Conservation (phyloP, 2,329 filamentous ascomycete species). For the Fusarium sp. region DNA sequence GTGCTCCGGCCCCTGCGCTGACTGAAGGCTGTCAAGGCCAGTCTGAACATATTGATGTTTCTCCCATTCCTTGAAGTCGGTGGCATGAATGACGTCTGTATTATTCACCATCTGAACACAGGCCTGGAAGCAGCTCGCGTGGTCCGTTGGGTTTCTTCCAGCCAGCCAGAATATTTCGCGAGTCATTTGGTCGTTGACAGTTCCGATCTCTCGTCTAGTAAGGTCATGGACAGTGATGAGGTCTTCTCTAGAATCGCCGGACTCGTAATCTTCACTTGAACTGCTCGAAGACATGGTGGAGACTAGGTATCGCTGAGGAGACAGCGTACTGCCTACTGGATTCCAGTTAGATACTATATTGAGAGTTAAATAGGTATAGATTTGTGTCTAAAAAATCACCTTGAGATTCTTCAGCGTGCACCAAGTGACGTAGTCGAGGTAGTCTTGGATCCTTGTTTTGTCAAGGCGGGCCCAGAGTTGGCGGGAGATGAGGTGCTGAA, state of each 20-base stretch:
- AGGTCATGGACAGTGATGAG: too few relatives aligned
- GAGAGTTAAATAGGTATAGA: neutral
- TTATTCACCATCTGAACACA: neutral
- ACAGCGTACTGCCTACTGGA: neutral
- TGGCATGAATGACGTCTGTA: conserved; percentile 3
- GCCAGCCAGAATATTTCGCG: conserved; percentile 9
- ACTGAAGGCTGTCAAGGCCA: neutral
- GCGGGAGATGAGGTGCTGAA: neutral
- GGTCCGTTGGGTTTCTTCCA: neutral
- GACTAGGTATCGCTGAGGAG: neutral
- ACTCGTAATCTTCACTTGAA: neutral
- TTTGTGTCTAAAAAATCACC: neutral
- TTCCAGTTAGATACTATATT: neutral
- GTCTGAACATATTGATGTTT: neutral
- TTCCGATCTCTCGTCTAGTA: too few relatives aligned
- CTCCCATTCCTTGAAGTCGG: conserved; percentile 6
- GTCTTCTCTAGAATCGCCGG: too few relatives aligned
- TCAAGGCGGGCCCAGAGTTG: neutral
- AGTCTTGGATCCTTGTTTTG: neutral
- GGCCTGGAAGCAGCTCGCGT: conserved; percentile 1
- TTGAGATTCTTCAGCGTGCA: too few relatives aligned
- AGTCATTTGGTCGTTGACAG: neutral
- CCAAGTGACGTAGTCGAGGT: neutral
- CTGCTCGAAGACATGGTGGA: neutral
- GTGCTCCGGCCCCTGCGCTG: neutral